These are phyloP conservation scores for Claviceps maximensis DNA, from an alignment of 2,329 filamentous ascomycete genomes.

Conservation along the genomic window DNA sequence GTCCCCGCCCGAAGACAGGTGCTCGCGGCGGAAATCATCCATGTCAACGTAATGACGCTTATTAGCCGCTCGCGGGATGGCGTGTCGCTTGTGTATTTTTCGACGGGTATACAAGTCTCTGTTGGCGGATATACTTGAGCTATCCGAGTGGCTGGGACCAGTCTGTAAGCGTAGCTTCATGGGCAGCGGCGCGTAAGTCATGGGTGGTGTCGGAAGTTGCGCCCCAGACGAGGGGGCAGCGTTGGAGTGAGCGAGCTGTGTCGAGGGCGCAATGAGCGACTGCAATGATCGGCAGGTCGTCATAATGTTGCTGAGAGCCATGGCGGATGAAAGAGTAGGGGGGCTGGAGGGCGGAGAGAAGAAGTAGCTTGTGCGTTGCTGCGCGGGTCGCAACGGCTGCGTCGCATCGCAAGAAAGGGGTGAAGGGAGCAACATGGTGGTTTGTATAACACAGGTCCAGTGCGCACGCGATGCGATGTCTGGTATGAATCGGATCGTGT, in stretches of 20 bases:
- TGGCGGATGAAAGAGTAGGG: conserved; percentile 30
- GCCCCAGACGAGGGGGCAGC: conserved; percentile 19
- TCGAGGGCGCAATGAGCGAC: conserved; percentile 33
- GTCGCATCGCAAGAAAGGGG: conserved; percentile 44
- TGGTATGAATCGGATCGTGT: not conserved
- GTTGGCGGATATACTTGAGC: conserved; percentile 10
- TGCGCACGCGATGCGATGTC: not conserved
- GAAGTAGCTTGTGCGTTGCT: conserved; percentile 34
- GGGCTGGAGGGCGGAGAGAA: conserved; percentile 47
- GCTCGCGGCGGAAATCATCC: conserved; percentile 31
- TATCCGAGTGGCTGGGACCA: conserved; percentile 20
- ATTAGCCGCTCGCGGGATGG: conserved; percentile 33
- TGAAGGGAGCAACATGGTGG: conserved; percentile 45
- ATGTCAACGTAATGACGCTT: conserved; percentile 38
- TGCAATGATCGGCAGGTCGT: conserved; percentile 48
- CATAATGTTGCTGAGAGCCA: conserved; percentile 41
- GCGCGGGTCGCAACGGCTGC: conserved; percentile 29
- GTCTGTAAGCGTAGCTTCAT: conserved; percentile 43
- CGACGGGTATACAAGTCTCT: conserved; percentile 24
- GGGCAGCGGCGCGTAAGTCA: conserved; percentile 35
- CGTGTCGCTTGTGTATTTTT: conserved; percentile 39
- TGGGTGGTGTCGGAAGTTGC: conserved; percentile 42
- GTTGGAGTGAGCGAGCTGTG: conserved; percentile 9
- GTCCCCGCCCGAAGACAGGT: conserved; percentile 15
- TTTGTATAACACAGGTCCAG: not conserved